These are phyloP conservation scores for Clarireedia homoeocarpa DNA, from an alignment of 2,329 filamentous ascomycete species.

Conservation along the genomic window DNA sequence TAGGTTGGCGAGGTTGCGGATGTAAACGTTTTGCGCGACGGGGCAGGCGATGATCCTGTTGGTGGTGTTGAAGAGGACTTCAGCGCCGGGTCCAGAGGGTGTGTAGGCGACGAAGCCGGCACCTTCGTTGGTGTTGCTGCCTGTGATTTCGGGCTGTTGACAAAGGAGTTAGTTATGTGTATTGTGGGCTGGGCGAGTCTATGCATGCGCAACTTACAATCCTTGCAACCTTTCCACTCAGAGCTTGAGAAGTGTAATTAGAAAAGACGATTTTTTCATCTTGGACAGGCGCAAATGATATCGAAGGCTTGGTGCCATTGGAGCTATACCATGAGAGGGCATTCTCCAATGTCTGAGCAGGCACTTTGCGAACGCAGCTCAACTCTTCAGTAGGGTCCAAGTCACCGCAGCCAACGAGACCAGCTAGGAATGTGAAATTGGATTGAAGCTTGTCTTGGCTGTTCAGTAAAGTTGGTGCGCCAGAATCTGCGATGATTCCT, in stretches of 20 bases:
- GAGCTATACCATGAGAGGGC: not conserved
- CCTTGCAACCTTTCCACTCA: no score
- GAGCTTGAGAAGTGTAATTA: no score
- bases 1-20: slow-evolving; percentile 4
- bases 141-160: no score
- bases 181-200: no score
- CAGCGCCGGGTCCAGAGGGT: not conserved
- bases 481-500: slow-evolving; percentile 16
- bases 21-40: no score
- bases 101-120: no score
- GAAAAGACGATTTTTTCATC: no score
- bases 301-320: no score
- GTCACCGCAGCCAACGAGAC: slow-evolving; percentile 3
- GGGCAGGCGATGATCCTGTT: slow-evolving; percentile 6
- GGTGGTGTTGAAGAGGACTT: slow-evolving; percentile 2
- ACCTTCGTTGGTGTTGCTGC: no score
- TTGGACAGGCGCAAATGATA: no score
- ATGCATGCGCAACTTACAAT: no score
- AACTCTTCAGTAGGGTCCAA: slow-evolving; percentile 4
- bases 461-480: slow-evolving; percentile 8
- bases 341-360: not conserved
- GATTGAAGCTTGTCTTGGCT: not conserved
- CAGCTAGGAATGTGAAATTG: slow-evolving; percentile 10
- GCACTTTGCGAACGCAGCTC: slow-evolving; percentile 1
- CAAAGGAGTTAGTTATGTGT: no score